Base-by-base conservation (phyloP, 1,284 basidiomycete species). In the Inonotus hispidus region DNA sequence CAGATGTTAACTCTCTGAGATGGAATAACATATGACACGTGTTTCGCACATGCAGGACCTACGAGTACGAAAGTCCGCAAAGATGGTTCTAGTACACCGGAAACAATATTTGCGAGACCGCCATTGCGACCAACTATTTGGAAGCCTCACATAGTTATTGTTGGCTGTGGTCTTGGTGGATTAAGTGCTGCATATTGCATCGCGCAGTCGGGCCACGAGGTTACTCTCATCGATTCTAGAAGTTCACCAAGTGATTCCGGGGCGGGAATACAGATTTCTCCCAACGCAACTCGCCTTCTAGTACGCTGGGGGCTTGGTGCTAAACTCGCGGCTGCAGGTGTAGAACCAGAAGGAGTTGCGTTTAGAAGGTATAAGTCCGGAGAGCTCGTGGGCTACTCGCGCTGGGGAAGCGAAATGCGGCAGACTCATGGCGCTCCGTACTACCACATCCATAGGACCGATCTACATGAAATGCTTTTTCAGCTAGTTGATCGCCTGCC, bases 141-240 rank as follows among this genome's bases (percentile, higher is more conserved):
- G n/a, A n/a, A n/a, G n/a, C n/a, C n/a, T n/a, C n/a, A 78, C 60
- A 68, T 82, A 59, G 68, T 78, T 45, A 69, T 84, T 55, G 76
- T 83, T 25, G 82, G 82, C 6, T 78, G 77, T 39, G 82, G 82
- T 6, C 72, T 84, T 2, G 81, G 78, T 2, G 82, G 82, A 2
- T 68, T 83, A 23, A 67, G 77, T 2, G 74, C 77, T 0, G 81
- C 79, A 1, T 78, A 75, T 66, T 71, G 73, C 38, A 72, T 82
- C 29, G 75, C 77, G 2, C 70, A 73, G n/a, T 75, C 78, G 0
- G 81, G 81, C 2, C 80, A 83, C 68, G 74, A 66, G 2, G 74
- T 83, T 47, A 81, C 78, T n/a, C 69, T 83, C 47, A 71, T 82
- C 37, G 71, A 72, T 59, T 64, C 66, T 23, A 70, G 70, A 60